These are phyloP conservation scores for Deuterostichococcus epilithicus DNA, from an alignment of 139 green algal genomes.

Conservation along the genomic window DNA sequence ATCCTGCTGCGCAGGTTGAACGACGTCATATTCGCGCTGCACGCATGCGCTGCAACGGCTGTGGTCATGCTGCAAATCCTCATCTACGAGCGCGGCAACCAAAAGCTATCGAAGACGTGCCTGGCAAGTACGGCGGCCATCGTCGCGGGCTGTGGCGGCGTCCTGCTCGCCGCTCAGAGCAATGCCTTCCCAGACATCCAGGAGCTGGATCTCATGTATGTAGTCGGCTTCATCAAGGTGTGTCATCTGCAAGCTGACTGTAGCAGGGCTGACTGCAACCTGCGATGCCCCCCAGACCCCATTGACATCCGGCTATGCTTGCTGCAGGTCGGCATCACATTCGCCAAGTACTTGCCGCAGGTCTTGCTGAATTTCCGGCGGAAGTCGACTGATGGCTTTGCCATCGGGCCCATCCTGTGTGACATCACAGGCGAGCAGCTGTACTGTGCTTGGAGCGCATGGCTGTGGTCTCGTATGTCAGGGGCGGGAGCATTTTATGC, in stretches of 20 bases:
- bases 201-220: background rate
- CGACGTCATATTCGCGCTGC: background rate
- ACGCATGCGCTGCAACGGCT: background rate
- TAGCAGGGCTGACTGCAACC: too few species aligned
- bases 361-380: background rate
- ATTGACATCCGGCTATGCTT: too few species aligned
- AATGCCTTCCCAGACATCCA: background rate
- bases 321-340: background rate
- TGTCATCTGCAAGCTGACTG: too few species aligned
- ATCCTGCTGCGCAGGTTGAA: background rate
- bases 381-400: background rate
- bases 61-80: background rate
- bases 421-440: background rate
- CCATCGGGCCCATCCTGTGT: background rate
- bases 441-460: too few species aligned
- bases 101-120: background rate
- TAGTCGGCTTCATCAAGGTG: background rate
- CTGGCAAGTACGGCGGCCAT: background rate
- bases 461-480: too few species aligned
- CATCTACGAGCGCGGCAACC: background rate
- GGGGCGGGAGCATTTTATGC: too few species aligned
- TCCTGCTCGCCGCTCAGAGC: background rate
- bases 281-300: too few species aligned
- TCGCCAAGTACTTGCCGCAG: background rate
- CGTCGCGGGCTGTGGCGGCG: background rate